Conservation (phyloP, 768 basidiomycete genomes). For the Mycena haematopus region DNA sequence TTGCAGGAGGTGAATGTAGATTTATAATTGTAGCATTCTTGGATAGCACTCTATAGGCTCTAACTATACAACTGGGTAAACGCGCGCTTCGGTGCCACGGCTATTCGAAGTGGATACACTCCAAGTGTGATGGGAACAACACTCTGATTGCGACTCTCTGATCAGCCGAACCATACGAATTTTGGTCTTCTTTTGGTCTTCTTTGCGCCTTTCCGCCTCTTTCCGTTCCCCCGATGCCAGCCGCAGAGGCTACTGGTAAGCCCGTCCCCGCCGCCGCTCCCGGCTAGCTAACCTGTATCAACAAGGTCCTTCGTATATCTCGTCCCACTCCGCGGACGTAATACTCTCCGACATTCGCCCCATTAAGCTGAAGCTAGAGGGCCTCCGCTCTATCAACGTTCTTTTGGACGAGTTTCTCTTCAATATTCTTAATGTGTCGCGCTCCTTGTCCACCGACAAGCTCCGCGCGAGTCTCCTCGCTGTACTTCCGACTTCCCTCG, state of each 20-base stretch:
- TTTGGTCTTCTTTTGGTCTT: slow-evolving; percentile 14
- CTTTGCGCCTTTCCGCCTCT: slow-evolving; percentile 18
- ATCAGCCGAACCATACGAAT: slow-evolving; percentile 1
- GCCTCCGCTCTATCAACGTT: slow-evolving; percentile 80
- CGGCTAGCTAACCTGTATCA: slow-evolving; percentile 9
- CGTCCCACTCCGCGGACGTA: slow-evolving; percentile 83
- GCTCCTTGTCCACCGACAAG: slow-evolving; percentile 75
- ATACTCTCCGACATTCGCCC: slow-evolving; percentile 93
- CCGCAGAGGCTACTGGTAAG: slow-evolving; percentile 50
- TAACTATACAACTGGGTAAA: too few relatives aligned
- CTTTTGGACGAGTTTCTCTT: slow-evolving; percentile 86
- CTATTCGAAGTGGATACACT: too few relatives aligned
- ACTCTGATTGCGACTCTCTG: background rate
- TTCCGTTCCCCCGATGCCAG: slow-evolving; percentile 49
- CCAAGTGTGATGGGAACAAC: slow-evolving; percentile 5
- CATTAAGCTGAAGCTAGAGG: slow-evolving; percentile 81
- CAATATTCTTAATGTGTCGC: slow-evolving; percentile 68
- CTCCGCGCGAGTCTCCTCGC: slow-evolving; percentile 75
- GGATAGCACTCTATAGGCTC: background rate
- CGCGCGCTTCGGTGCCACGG: too few relatives aligned
- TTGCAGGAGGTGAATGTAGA: background rate
- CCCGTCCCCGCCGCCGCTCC: slow-evolving; percentile 25
- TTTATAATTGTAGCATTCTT: slow-evolving; percentile 1
- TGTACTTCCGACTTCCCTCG: slow-evolving; percentile 79
- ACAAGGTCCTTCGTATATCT: slow-evolving; percentile 79